Conservation (phyloP, 2,329 filamentous ascomycete species). For the Aspergillus jensenii region DNA sequence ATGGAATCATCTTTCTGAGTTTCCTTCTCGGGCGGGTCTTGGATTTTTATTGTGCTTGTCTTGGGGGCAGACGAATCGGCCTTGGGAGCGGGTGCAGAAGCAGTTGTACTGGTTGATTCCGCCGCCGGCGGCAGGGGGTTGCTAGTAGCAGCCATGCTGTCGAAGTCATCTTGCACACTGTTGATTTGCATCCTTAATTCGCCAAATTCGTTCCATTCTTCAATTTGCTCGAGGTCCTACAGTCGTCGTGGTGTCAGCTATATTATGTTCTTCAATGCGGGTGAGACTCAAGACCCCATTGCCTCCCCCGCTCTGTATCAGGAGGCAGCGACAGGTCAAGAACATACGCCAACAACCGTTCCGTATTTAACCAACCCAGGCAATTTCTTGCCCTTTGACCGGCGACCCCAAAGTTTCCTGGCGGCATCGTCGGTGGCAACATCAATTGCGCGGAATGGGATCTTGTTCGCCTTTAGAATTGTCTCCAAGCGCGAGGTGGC, state of each 20-base stretch:
- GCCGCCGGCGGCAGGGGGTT: conserved; percentile 19
- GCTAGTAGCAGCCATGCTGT: conserved; percentile 32
- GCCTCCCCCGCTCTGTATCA: background rate
- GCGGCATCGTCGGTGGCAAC: conserved; percentile 87
- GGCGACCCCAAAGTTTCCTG: conserved; percentile 81
- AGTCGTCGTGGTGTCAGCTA: conserved; percentile 12
- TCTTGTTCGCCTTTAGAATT: conserved; percentile 89
- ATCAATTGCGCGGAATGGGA: conserved; percentile 91
- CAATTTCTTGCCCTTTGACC: conserved; percentile 82
- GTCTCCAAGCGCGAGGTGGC: conserved; percentile 94
- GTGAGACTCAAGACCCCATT: too few species aligned
- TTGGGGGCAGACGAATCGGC: conserved; percentile 25
- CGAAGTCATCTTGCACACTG: conserved; percentile 37
- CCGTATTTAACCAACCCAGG: conserved; percentile 88
- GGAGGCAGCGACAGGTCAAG: background rate
- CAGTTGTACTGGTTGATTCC: conserved; percentile 23
- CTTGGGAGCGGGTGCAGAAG: conserved; percentile 24
- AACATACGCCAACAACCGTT: conserved; percentile 76
- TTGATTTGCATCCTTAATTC: conserved; percentile 84
- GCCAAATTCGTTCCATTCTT: conserved; percentile 99
- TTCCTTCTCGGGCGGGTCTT: conserved; percentile 38
- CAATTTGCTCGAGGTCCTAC: conserved; percentile 88
- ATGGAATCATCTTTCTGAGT: conserved; percentile 38
- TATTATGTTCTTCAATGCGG: background rate
- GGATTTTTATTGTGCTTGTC: conserved; percentile 42